A percentile compares a stretch with the other conserved stretches of the same genome.
Evolutionary conservation across 1,284 basidiomycete genomes (phyloP).

Genomic region (Apiotrichum mycotoxinovorans): DNA sequence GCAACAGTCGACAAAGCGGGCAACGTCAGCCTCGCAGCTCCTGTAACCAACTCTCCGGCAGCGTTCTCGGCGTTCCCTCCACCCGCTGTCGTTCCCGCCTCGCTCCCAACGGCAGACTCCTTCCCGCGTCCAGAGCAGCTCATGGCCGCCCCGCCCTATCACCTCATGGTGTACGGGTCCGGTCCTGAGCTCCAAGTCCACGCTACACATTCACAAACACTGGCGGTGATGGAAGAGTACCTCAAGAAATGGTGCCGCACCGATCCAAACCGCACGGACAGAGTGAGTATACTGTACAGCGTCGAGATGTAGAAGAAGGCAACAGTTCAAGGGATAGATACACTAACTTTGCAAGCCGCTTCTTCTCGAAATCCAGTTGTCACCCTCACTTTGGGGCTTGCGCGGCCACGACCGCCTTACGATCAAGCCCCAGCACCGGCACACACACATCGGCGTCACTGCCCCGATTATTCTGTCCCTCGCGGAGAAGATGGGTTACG

Average conservation of each 20-base stretch:
- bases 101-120: neutral
- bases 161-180: neutral
- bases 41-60: neutral
- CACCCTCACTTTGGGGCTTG: neutral
- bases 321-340: too few species aligned
- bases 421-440: neutral
- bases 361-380: neutral
- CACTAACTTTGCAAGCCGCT: too few species aligned
- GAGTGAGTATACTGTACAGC: neutral
- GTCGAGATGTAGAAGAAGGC: too few species aligned
- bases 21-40: too few species aligned
- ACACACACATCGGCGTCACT: neutral
- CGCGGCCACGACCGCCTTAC: conserved; percentile 1
- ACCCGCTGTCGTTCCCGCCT: neutral
- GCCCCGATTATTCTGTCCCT: neutral
- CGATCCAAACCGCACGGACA: neutral
- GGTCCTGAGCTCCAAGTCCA: neutral
- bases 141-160: neutral
- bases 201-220: neutral
- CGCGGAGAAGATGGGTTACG: neutral
- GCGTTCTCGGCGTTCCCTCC: neutral
- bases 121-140: conserved; percentile 1
- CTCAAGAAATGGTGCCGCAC: neutral
- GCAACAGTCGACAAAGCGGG: neutral
- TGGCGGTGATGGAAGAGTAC: neutral